Conservation (phyloP, 1,139 yeast species). For the Sugiyamaella grinbergsii region DNA sequence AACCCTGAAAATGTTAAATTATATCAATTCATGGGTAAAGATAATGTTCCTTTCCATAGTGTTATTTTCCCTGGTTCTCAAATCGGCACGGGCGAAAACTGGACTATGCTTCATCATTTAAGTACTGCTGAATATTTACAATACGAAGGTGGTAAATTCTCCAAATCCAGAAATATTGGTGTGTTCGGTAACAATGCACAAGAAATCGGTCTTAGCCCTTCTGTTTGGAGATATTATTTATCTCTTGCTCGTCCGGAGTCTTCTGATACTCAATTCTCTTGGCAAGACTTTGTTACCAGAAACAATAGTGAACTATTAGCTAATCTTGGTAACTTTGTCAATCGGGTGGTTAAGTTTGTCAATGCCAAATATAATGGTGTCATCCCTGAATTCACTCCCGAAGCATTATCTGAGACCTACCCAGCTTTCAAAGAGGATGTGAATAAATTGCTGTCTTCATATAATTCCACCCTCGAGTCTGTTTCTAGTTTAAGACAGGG, state of each 20-base stretch:
- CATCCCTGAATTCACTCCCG: slow-evolving; percentile 60
- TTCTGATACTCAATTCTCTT: slow-evolving; percentile 93
- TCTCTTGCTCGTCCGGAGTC: slow-evolving; percentile 93
- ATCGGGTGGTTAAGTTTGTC: slow-evolving; percentile 87
- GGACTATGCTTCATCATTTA: slow-evolving; percentile 91
- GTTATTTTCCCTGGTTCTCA: slow-evolving; percentile 95
- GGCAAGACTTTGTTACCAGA: slow-evolving; percentile 93
- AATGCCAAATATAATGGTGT: slow-evolving; percentile 91
- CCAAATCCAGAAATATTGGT: slow-evolving; percentile 95
- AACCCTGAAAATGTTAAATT: slow-evolving; percentile 80
- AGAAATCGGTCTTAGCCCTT: slow-evolving; percentile 85
- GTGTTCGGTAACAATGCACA: slow-evolving; percentile 98
- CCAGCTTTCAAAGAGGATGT: slow-evolving; percentile 56
- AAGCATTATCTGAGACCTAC: slow-evolving; percentile 51
- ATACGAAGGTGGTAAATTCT: slow-evolving; percentile 96
- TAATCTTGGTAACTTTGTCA: slow-evolving; percentile 94
- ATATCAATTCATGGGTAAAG: slow-evolving; percentile 99
- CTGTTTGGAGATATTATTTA: slow-evolving; percentile 97
- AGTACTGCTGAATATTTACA: slow-evolving; percentile 95
- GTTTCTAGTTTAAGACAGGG: slow-evolving; percentile 79
- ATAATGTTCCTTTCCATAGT: slow-evolving; percentile 97
- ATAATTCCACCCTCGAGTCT: slow-evolving; percentile 72
- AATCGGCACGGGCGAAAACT: slow-evolving; percentile 80
- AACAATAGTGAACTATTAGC: slow-evolving; percentile 93
- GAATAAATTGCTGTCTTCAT: slow-evolving; percentile 59